A percentile compares a stretch with the other conserved stretches of the same genome.
These are phyloP conservation scores for Tetracentron sinense DNA, from an alignment of 164 flowering plant species.

Conservation along the genomic window DNA sequence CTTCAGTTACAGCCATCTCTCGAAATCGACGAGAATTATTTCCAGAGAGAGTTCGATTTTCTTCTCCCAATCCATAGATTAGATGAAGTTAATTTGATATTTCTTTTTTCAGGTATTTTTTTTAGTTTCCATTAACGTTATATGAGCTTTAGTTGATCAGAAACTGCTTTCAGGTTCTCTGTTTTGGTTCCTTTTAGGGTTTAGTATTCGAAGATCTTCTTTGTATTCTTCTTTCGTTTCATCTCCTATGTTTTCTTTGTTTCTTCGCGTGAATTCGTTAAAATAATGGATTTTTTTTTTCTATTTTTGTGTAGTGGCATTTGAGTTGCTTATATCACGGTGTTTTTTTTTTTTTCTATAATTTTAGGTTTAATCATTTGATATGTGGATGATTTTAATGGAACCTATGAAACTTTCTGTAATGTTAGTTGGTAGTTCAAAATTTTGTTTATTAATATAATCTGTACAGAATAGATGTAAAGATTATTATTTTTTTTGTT, in stretches of 20 bases:
- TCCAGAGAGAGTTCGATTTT: background rate
- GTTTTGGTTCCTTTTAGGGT: background rate
- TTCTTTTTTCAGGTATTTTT: background rate
- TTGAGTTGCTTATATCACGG: background rate
- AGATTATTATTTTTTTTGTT: no score
- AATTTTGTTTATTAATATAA: no score
- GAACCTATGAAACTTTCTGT: no score
- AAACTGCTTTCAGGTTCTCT: background rate
- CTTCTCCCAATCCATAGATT: background rate
- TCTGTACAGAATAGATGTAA: no score
- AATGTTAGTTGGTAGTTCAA: no score
- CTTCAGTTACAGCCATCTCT: constrained; percentile 3
- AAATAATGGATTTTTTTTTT: background rate
- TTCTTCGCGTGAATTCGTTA: background rate
- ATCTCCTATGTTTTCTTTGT: background rate
- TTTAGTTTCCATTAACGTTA: background rate
- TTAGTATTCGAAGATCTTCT: background rate
- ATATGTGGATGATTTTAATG: background rate
- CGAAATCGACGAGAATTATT: background rate
- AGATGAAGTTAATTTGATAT: background rate
- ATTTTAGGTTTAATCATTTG: background rate
- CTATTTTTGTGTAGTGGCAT: background rate
- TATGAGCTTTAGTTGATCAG: background rate
- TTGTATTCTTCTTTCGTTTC: background rate
- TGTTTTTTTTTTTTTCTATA: no score